Evolutionary conservation across 202 grass and related monocot genomes (phyloP).

Genomic region (Digitaria exilis): DNA sequence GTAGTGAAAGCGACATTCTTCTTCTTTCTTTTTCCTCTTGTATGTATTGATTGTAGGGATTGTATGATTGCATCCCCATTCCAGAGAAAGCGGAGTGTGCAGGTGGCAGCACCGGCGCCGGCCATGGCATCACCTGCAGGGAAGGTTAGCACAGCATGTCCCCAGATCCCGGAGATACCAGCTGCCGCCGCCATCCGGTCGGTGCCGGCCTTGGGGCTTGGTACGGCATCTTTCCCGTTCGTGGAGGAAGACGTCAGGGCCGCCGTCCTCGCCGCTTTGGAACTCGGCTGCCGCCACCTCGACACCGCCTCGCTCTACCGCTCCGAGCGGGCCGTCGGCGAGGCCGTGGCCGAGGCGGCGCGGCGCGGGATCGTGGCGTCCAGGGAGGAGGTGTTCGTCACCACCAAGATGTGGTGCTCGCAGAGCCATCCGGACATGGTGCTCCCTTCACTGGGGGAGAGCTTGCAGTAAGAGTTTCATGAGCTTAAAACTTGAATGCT

Average conservation of each 20-base stretch:
- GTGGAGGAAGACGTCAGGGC: constrained; percentile 30
- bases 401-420: constrained; percentile 78
- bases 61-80: too few species aligned
- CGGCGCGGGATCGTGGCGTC: constrained; percentile 46
- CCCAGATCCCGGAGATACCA: constrained; percentile 1
- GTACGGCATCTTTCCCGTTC: constrained; percentile 34
- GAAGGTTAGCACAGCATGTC: background rate
- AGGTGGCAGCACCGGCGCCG: too few species aligned
- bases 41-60: too few species aligned
- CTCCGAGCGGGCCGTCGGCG: constrained; percentile 53
- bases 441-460: constrained; percentile 57
- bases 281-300: constrained; percentile 73
- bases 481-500: background rate
- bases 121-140: constrained; percentile 15
- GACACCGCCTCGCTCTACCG: constrained; percentile 64
- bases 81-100: too few species aligned
- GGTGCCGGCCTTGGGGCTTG: constrained; percentile 49
- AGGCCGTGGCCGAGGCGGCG: constrained; percentile 53
- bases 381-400: constrained; percentile 65
- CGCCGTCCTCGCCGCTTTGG: constrained; percentile 50
- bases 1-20: too few species aligned
- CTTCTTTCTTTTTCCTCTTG: too few species aligned
- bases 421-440: constrained; percentile 58
- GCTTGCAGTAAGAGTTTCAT: constrained; percentile 40
- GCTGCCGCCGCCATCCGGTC: background rate